These are phyloP conservation scores for Persicaria maculosa DNA, from an alignment of 148 eudicot genomes.

Conservation along the genomic window DNA sequence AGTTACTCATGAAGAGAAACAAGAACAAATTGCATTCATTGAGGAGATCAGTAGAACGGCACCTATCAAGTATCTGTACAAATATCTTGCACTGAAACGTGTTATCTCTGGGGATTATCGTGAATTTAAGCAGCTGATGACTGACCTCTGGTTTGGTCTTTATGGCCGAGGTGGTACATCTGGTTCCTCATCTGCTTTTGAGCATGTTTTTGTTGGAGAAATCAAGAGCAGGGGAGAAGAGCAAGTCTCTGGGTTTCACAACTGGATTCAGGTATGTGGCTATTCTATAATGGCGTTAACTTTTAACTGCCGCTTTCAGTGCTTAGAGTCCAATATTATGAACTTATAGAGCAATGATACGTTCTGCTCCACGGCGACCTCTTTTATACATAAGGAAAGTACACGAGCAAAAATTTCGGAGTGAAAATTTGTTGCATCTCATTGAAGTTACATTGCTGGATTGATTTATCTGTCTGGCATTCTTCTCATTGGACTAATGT, in stretches of 20 bases:
- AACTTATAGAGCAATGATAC: background rate
- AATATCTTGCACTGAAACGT: slow-evolving; percentile 53
- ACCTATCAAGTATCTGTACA: slow-evolving; percentile 80
- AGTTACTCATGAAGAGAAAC: slow-evolving; percentile 68
- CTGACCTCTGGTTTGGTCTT: slow-evolving; percentile 77
- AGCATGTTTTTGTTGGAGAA: slow-evolving; percentile 99
- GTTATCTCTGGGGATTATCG: slow-evolving; percentile 35
- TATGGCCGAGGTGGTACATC: slow-evolving; percentile 83
- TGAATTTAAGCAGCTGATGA: slow-evolving; percentile 66
- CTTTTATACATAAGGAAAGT: no score
- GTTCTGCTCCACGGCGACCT: no score
- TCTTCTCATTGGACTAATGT: no score
- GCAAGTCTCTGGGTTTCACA: slow-evolving; percentile 90
- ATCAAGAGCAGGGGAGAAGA: slow-evolving; percentile 68
- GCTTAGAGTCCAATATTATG: background rate
- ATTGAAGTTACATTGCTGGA: no score
- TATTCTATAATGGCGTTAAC: background rate
- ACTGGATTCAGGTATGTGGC: slow-evolving; percentile 85
- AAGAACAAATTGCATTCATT: slow-evolving; percentile 78
- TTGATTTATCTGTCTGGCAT: no score
- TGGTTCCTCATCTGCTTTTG: slow-evolving; percentile 83
- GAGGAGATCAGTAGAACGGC: slow-evolving; percentile 98
- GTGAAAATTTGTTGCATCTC: background rate
- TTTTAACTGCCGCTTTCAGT: background rate
- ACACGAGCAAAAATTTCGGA: no score